Base-by-base conservation (phyloP, 306 rosid species). In the Morella rubra region DNA sequence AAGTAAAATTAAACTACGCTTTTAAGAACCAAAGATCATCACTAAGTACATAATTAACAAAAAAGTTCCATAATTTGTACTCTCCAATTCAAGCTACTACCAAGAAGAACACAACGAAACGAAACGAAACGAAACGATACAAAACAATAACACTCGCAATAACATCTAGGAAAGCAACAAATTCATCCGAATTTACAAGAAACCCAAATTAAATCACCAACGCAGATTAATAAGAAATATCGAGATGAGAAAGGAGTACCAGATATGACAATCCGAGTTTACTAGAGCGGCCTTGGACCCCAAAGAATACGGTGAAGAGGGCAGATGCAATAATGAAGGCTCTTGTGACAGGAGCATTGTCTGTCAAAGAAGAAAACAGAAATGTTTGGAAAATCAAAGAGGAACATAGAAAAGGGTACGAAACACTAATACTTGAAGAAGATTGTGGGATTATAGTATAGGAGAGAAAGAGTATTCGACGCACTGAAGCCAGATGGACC, bases 401-500 rank as follows among this genome's bases (percentile, higher is more conserved):
- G 61, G 19, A 46, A 47, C 44, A 55, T 62, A 44, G 22, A 70
- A 65, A 64, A 37, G 55, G 62, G 83, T 18, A 72, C 20, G 2
- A 16, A 49, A 65, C 14, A 45, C 37, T 10, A 49, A 74, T 6
- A 58, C 50, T 13, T 22, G 51, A 58, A 44, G 49, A 53, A 69
- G 82, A 75, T 58, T 24, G 66, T 49, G 50, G 5, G 73, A 49
- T 19, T 41, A 7, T 53, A 11, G 46, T 27, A 70, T 10, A 18
- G 40, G 51, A 6, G 71, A 47, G n/a, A 45, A 65, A 37, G 79
- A 73, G 75, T 12, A 68, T 50, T 55, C 45, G 4, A 89, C 98
- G 76, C 71, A 95, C 99, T 79, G 87, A 96, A 96, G 85, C 99
- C 99, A 79, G 99, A 92, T 19, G 98, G 99, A 79, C 99, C 99